phyloP scores from a whole-genome alignment of 805 yeast genomes.

The Candida maesae region DNA sequence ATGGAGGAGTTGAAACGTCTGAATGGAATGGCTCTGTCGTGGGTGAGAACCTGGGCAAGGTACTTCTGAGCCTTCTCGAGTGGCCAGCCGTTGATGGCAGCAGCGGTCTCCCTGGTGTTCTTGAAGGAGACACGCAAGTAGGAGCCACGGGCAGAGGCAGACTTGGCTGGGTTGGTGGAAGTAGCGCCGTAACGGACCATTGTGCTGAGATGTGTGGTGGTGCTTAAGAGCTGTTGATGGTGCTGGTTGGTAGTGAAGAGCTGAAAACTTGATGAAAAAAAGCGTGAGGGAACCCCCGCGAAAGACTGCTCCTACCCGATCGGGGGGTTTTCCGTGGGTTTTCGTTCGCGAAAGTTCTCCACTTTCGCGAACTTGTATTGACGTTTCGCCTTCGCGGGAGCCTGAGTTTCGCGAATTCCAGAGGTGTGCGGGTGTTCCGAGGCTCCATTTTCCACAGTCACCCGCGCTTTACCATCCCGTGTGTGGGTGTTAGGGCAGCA shows the following conservation, averaged over 20 bases:
- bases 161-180: slow-evolving; percentile 98
- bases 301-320: slow-evolving; percentile 5
- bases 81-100: slow-evolving; percentile 98
- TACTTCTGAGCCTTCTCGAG: slow-evolving; percentile 92
- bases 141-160: slow-evolving; percentile 99
- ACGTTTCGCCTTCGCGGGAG: neutral
- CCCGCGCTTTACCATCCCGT: slow-evolving; percentile 8
- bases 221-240: slow-evolving; percentile 3
- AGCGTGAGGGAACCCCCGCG: neutral
- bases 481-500: slow-evolving; percentile 9
- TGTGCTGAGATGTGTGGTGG: slow-evolving; percentile 24
- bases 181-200: slow-evolving; percentile 99
- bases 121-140: slow-evolving; percentile 99
- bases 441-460: slow-evolving; percentile 11
- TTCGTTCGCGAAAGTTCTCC: neutral
- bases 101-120: slow-evolving; percentile 99
- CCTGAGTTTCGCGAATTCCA: too few relatives aligned
- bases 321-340: slow-evolving; percentile 6
- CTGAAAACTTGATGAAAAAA: slow-evolving; percentile 11
- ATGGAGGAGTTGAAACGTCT: slow-evolving; percentile 95
- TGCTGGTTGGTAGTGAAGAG: slow-evolving; percentile 1
- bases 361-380: neutral
- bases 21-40: slow-evolving; percentile 99
- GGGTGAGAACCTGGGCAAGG: slow-evolving; percentile 94
- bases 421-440: slow-evolving; percentile 7